A percentile compares a stretch with the other conserved stretches of the same genome.
Evolutionary conservation across 257 asterid genomes (phyloP).

Genomic region (Nicotiana attenuata): DNA sequence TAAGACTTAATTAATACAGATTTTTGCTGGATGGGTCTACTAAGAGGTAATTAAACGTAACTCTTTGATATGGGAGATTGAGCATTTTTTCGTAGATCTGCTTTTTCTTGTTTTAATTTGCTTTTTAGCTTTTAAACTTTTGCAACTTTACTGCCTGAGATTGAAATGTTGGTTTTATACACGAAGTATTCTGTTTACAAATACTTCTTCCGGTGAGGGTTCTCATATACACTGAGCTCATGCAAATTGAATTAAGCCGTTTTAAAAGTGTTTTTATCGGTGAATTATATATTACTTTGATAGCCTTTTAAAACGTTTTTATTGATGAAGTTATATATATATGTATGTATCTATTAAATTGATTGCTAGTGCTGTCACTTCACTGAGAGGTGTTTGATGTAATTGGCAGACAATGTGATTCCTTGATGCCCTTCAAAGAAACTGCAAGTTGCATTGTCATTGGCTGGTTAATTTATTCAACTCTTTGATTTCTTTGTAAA

Average conservation of each 20-base stretch:
- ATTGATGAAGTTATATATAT: too few species aligned
- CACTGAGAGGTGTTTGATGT: conserved; percentile 24
- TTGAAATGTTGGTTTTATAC: not conserved
- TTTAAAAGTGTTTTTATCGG: not conserved
- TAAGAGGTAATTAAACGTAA: too few species aligned
- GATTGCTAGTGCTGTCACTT: conserved; percentile 52
- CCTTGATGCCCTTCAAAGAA: conserved; percentile 17
- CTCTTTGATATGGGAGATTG: not conserved
- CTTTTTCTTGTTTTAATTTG: not conserved
- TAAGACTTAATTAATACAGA: too few species aligned
- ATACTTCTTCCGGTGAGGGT: not conserved
- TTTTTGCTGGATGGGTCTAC: too few species aligned
- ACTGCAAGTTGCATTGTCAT: conserved; percentile 17
- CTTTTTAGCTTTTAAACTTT: not conserved
- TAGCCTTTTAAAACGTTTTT: not conserved
- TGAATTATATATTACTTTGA: not conserved
- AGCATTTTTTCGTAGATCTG: not conserved
- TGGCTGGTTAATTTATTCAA: not conserved
- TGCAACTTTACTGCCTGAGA: not conserved
- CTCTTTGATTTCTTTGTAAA: not conserved
- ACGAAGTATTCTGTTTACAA: not conserved
- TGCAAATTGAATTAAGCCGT: not conserved
- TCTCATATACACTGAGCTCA: not conserved
- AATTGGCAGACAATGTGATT: conserved; percentile 45
- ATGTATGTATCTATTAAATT: not conserved